Conservation (phyloP, 129 eudicot species). For the Kitagawia praeruptora region DNA sequence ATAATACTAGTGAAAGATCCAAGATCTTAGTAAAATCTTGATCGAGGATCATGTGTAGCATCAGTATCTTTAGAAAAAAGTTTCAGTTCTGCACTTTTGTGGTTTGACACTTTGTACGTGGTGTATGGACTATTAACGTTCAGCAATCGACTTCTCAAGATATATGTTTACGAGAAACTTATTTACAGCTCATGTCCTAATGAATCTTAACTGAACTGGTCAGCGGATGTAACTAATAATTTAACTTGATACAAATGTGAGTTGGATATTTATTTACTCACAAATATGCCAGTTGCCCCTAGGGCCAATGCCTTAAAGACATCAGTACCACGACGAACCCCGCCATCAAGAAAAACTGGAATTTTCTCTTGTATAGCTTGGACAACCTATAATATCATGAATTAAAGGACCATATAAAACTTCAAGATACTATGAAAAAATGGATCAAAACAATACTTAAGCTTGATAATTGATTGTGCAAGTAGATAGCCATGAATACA, state of each 20-base stretch:
- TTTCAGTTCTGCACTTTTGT: not conserved
- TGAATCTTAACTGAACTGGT: not conserved
- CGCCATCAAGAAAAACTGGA: slow-evolving; percentile 80
- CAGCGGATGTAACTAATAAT: not conserved
- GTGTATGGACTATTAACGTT: not conserved
- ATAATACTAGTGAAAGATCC: not conserved
- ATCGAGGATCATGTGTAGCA: not conserved
- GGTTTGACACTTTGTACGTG: not conserved
- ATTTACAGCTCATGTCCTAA: not conserved
- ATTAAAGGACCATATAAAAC: not conserved
- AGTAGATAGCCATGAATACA: not conserved
- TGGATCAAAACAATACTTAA: not conserved
- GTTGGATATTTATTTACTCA: slow-evolving; percentile 27
- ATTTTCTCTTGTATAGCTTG: slow-evolving; percentile 54
- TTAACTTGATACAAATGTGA: not conserved
- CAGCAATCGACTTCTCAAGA: not conserved
- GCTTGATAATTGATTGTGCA: not conserved
- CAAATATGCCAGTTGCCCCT: slow-evolving; percentile 81
- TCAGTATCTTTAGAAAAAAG: not conserved
- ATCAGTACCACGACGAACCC: slow-evolving; percentile 81
- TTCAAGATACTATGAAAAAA: not conserved
- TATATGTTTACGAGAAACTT: not conserved
- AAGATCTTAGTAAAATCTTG: not conserved
- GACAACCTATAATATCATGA: slow-evolving; percentile 43
- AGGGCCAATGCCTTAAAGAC: slow-evolving; percentile 86